phyloP scores from a whole-genome alignment of 208 protist genomes.

The Phytomonas francai region DNA sequence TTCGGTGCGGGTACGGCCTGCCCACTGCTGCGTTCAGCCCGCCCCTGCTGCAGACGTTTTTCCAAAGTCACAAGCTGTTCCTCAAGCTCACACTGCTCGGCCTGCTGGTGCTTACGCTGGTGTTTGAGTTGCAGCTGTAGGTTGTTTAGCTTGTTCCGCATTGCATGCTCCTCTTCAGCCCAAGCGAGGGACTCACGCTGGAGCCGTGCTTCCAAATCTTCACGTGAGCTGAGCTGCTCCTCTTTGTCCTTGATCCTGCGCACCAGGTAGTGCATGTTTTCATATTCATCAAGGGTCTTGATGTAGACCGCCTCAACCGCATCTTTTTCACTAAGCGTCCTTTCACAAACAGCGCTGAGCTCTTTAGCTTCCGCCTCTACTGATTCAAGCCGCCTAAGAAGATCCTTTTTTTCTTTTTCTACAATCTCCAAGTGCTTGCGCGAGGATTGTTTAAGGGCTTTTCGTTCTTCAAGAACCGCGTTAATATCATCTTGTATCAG shows the following conservation, averaged over 20 bases:
- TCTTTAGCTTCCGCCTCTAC: constrained; percentile 59
- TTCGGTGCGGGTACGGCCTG: constrained; percentile 18
- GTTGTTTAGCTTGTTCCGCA: constrained; percentile 43
- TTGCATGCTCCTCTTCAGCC: constrained; percentile 76
- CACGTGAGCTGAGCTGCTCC: constrained; percentile 37
- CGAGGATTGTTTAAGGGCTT: constrained; percentile 35
- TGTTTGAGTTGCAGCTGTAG: constrained; percentile 45
- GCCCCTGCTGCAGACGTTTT: constrained; percentile 30
- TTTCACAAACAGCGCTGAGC: constrained; percentile 43
- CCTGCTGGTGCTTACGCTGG: constrained; percentile 30
- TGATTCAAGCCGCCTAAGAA: constrained; percentile 49
- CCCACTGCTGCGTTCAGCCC: constrained; percentile 34
- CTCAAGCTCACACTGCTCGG: constrained; percentile 51
- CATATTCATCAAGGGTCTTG: constrained; percentile 77
- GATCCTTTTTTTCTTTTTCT: constrained; percentile 49
- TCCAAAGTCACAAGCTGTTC: constrained; percentile 44
- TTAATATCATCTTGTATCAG: constrained; percentile 66
- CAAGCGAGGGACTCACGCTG: constrained; percentile 62
- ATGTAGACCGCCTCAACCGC: constrained; percentile 61
- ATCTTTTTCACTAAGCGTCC: constrained; percentile 42
- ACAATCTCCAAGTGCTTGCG: constrained; percentile 41
- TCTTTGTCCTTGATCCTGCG: constrained; percentile 73
- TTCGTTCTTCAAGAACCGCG: constrained; percentile 31
- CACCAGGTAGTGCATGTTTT: constrained; percentile 68
- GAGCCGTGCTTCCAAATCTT: constrained; percentile 56